These are phyloP conservation scores for Fusarium anthophilum DNA, from an alignment of 2,329 filamentous ascomycete species.

Conservation along the genomic window DNA sequence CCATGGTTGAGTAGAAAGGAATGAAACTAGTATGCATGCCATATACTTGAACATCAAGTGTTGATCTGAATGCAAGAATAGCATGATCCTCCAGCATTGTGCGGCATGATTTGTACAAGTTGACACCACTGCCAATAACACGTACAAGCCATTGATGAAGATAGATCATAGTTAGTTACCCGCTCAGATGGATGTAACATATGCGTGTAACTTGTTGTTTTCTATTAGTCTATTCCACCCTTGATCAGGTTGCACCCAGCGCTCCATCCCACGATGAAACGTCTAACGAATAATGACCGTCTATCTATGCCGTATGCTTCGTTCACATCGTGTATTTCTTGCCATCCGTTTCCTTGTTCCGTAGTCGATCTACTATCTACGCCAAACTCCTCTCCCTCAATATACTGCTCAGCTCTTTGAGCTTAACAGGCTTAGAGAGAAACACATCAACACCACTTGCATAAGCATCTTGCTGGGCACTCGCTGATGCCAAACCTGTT, in stretches of 20 bases:
- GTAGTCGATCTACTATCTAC: background rate
- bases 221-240: background rate
- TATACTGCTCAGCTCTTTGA: constrained; percentile 50
- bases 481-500: constrained; percentile 60
- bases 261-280: background rate
- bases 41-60: background rate
- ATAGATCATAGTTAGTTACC: no score
- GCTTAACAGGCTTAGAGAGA: constrained; percentile 61
- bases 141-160: background rate
- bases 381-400: constrained; percentile 12
- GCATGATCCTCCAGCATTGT: background rate
- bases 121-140: background rate
- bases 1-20: background rate
- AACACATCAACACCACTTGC: constrained; percentile 63
- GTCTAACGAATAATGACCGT: background rate
- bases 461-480: constrained; percentile 62
- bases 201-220: background rate
- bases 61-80: background rate
- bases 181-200: background rate
- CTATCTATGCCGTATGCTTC: constrained; percentile 5
- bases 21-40: background rate
- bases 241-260: background rate
- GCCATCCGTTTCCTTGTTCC: background rate
- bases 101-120: background rate
- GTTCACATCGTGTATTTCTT: background rate